Base-by-base conservation (phyloP, 2,329 filamentous ascomycete species). In the Aspergillus niger region DNA sequence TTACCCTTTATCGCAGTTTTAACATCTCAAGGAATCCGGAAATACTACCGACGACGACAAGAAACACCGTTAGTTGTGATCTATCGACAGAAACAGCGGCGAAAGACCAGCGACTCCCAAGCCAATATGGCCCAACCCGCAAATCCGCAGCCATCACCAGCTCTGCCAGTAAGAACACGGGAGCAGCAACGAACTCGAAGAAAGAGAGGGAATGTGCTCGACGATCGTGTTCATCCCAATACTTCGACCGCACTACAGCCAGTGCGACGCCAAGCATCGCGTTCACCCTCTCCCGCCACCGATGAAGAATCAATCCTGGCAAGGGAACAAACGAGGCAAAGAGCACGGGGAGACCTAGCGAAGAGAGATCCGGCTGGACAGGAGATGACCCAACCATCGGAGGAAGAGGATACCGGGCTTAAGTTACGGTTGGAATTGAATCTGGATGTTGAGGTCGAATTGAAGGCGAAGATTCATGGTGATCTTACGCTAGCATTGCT, bases 381-480 rank as follows among this genome's bases (percentile, higher is more conserved):
- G 20, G 41, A 44, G 3, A 6, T 44, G 41, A 24, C 4, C 20
- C 41, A 44, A 20, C 26, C 20, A 20, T 15, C 24, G 13, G 56
- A 58, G 8, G 30, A 58, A 11, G 57, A 56, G 30, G 47, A 59
- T 5, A 56, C 38, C 15, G 61, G 64, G 54, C 47, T 67, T 71
- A 88, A 88, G 74, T 77, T 93, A 72, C 85, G 87, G 44, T 79
- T 95, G 26, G 91, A 93, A 71, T 80, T 92, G 59, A 92, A 93
- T 76, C 81, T 95, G 57, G 91, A 95, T 67, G 84, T 95, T 56
- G 91, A 95, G 76, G 91, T 95, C 63, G 89, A 92, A 69, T 83
- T 95, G 63, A 95, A 94, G 82, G 91, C 91, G 24, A 88, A 88
- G 76, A 92, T 95, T 66, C 88, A 92, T 69, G 92, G 92, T 71